Evolutionary conservation across 2,329 filamentous ascomycete species (phyloP).

Genomic region (Pestalotiopsis sp.): DNA sequence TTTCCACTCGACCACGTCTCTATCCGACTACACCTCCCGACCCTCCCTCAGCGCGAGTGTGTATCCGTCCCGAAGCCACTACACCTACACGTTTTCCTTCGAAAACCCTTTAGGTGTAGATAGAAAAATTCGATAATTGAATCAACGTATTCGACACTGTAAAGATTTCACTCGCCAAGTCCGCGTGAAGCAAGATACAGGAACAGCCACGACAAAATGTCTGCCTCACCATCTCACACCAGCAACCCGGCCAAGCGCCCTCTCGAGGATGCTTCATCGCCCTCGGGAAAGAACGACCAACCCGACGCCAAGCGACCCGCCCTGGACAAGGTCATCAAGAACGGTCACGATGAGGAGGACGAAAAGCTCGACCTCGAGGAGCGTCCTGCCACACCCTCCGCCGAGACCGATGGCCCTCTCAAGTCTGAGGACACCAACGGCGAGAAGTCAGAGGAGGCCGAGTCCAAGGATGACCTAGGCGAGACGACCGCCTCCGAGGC

Average conservation of each 20-base stretch:
- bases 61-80: constrained; percentile 53
- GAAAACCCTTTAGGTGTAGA: constrained; percentile 86
- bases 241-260: constrained; percentile 85
- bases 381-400: constrained; percentile 40
- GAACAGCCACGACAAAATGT: constrained; percentile 63
- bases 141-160: constrained; percentile 42
- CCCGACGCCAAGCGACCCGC: constrained; percentile 97
- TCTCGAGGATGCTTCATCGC: constrained; percentile 94
- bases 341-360: constrained; percentile 52
- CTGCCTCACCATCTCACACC: constrained; percentile 67
- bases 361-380: constrained; percentile 47
- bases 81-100: constrained; percentile 94
- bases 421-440: constrained; percentile 52
- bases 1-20: constrained; percentile 28
- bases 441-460: constrained; percentile 44
- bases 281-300: constrained; percentile 87
- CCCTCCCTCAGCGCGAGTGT: constrained; percentile 17
- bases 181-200: constrained; percentile 21
- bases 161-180: constrained; percentile 28
- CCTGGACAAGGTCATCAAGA: constrained; percentile 86
- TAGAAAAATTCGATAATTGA: constrained; percentile 58
- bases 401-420: constrained; percentile 49
- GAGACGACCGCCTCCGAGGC: constrained; percentile 72
- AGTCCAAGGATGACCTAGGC: constrained; percentile 59
- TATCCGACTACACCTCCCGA: constrained; percentile 30